Conservation (phyloP, 345 rosid genomes). For the Arabis alpina region DNA sequence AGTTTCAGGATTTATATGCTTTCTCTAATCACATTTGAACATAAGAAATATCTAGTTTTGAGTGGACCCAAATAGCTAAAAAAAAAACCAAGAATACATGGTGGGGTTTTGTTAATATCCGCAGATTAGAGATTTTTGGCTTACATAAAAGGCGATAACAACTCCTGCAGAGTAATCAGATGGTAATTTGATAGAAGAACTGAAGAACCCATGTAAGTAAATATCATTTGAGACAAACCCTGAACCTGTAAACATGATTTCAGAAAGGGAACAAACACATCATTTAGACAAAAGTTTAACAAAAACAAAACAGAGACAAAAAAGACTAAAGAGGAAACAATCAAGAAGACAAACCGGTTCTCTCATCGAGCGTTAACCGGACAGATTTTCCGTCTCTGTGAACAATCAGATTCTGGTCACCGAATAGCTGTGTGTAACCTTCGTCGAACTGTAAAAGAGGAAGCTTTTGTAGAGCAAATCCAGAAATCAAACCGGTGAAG, state of each 20-base stretch:
- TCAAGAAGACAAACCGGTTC: constrained; percentile 64
- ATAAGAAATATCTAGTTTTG: constrained; percentile 1
- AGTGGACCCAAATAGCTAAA: constrained; percentile 3
- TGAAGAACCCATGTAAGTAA: constrained; percentile 92
- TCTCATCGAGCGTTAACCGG: constrained; percentile 77
- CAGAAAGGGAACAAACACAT: not conserved
- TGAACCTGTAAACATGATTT: constrained; percentile 65
- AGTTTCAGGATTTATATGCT: not conserved
- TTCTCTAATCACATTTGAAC: not conserved
- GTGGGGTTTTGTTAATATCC: constrained; percentile 12
- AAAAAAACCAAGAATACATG: constrained; percentile 1
- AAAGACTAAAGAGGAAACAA: not conserved
- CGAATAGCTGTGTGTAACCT: constrained; percentile 87
- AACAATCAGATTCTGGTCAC: constrained; percentile 73
- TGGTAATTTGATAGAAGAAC: constrained; percentile 92
- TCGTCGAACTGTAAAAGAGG: constrained; percentile 80
- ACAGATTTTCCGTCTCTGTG: constrained; percentile 78
- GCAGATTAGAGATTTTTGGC: constrained; percentile 31
- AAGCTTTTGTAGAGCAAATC: constrained; percentile 51
- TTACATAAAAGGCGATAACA: constrained; percentile 96
- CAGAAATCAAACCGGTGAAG: constrained; percentile 54
- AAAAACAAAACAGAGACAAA: not conserved
- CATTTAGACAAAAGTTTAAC: not conserved
- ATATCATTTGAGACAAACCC: constrained; percentile 96
- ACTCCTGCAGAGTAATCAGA: constrained; percentile 97